phyloP scores from a whole-genome alignment of 2,329 filamentous ascomycete species.

The Dactylellina sp. region DNA sequence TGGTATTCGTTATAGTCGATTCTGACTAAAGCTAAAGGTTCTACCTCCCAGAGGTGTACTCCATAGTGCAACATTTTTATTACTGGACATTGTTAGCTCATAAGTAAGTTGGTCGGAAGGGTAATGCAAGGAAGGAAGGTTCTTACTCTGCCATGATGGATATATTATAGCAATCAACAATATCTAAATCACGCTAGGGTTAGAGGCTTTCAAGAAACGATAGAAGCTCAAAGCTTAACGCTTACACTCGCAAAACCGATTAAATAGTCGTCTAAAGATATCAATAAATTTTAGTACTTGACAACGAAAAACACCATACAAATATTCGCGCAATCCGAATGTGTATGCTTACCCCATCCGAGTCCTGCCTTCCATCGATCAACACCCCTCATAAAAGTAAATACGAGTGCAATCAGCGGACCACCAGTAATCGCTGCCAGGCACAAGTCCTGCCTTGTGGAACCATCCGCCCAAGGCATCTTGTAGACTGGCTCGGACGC shows the following conservation, averaged over 20 bases:
- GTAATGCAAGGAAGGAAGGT: not conserved
- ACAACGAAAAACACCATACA: not conserved
- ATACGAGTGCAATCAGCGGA: slow-evolving; percentile 43
- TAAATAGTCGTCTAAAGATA: slow-evolving; percentile 42
- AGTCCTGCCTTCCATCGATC: slow-evolving; percentile 44
- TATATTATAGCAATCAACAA: slow-evolving; percentile 53
- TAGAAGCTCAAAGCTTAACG: not conserved
- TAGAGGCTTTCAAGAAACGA: not conserved
- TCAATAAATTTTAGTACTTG: slow-evolving; percentile 10
- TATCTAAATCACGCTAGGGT: slow-evolving; percentile 6
- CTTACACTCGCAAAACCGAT: slow-evolving; percentile 41
- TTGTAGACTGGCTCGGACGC: slow-evolving; percentile 29
- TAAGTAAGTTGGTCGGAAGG: too few relatives aligned
- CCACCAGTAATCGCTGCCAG: slow-evolving; percentile 45
- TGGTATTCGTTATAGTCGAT: slow-evolving; percentile 53
- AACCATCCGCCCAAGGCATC: slow-evolving; percentile 52
- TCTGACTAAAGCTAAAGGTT: slow-evolving; percentile 35
- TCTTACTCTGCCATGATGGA: slow-evolving; percentile 52
- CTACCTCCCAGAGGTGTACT: slow-evolving; percentile 54
- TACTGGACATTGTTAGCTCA: slow-evolving; percentile 31
- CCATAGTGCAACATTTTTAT: slow-evolving; percentile 56
- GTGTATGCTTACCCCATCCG: slow-evolving; percentile 42
- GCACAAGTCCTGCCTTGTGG: slow-evolving; percentile 50
- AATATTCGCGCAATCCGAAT: slow-evolving; percentile 3
- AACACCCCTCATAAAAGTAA: slow-evolving; percentile 50